Percentiles rank a stretch among this genome's conserved stretches.
phyloP scores from a whole-genome alignment of 805 yeast species.

The Candida tibetensis region DNA sequence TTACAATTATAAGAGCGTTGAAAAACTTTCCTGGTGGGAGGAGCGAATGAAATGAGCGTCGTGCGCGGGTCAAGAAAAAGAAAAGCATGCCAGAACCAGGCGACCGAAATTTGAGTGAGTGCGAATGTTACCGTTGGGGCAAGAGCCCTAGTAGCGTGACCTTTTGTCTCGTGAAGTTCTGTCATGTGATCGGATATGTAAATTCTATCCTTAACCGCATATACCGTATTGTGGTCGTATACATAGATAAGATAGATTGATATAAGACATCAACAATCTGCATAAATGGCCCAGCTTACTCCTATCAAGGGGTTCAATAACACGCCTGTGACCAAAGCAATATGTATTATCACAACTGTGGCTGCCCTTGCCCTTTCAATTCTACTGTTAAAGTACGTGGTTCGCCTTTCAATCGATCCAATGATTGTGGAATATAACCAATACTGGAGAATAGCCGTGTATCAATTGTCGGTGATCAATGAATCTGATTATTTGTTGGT shows the following conservation, averaged over 20 bases:
- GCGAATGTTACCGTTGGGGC: too few relatives aligned
- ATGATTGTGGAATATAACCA: conserved; percentile 53
- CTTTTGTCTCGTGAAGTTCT: too few relatives aligned
- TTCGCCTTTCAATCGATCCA: conserved; percentile 48
- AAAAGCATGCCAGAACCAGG: neutral
- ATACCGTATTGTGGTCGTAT: too few relatives aligned
- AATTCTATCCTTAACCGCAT: too few relatives aligned
- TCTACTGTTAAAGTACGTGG: conserved; percentile 42
- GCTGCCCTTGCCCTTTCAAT: conserved; percentile 43
- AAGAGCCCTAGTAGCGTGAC: too few relatives aligned
- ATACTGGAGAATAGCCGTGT: conserved; percentile 51
- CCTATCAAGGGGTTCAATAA: conserved; percentile 42
- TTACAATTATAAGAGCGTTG: conserved; percentile 3
- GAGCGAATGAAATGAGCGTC: neutral
- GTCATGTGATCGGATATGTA: too few relatives aligned
- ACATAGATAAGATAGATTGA: too few relatives aligned
- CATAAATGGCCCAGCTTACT: conserved; percentile 40
- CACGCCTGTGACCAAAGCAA: conserved; percentile 42
- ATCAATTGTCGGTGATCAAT: conserved; percentile 53
- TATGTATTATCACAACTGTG: conserved; percentile 33
- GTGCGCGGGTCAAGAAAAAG: conserved; percentile 1
- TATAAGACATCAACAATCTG: too few relatives aligned
- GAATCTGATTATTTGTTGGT: conserved; percentile 55
- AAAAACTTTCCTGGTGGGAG: conserved; percentile 2
- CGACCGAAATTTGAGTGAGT: too few relatives aligned